Conservation (phyloP, 2,329 filamentous ascomycete genomes). For the Alternaria sp. region DNA sequence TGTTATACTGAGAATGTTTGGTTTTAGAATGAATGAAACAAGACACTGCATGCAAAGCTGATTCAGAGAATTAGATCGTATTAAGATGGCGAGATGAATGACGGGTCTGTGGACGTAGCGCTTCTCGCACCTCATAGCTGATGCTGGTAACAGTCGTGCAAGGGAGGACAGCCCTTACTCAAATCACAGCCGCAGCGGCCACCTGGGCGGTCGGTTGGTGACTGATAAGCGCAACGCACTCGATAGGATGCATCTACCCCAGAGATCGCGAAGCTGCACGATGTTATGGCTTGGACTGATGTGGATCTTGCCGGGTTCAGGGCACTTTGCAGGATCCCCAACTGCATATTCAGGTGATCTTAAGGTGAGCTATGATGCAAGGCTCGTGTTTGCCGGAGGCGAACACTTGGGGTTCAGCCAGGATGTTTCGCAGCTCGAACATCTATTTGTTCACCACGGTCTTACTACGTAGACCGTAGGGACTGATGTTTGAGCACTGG, state of each 20-base stretch:
- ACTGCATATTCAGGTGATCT: background rate
- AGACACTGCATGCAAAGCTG: background rate
- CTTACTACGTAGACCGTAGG: background rate
- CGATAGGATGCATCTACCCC: background rate
- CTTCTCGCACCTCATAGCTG: background rate
- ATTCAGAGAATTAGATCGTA: too few species aligned
- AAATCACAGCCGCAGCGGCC: background rate
- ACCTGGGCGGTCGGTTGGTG: background rate
- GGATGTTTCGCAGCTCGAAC: background rate
- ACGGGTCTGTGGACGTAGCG: background rate
- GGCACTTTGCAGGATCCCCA: background rate
- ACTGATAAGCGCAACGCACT: constrained; percentile 1
- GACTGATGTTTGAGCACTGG: background rate
- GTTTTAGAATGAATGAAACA: background rate
- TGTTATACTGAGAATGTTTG: background rate
- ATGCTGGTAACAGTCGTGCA: background rate
- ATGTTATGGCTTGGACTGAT: background rate
- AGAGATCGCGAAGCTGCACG: background rate
- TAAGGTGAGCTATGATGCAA: background rate
- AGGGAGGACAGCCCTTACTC: constrained; percentile 2
- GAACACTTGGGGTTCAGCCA: background rate
- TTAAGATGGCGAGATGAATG: background rate
- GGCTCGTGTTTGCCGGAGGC: background rate
- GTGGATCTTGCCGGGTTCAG: background rate
- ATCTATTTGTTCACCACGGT: background rate